Evolutionary conservation across 1,284 basidiomycete species (phyloP), one percentile per base, ranked within the genome.

Genomic region (Vanrija pseudolonga): DNA sequence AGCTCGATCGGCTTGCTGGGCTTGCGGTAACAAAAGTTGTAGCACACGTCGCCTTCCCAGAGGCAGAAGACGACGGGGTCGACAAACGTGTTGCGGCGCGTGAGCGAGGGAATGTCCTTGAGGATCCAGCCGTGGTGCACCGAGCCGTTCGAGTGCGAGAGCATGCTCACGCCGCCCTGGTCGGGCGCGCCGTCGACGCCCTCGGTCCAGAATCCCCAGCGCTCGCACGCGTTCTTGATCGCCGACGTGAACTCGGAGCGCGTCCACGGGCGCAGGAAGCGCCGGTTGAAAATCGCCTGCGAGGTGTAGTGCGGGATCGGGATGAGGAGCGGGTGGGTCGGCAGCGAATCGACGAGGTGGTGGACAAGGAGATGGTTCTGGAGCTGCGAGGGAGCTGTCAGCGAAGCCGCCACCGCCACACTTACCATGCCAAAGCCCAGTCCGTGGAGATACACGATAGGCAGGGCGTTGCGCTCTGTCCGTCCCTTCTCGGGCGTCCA

Each of bases 31-130:
- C 90, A 78, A 72, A 93, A 94, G 68, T 90, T 90, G 76, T 87
- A 88, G 73, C 90, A 92, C 17, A 93, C 84, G 72, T 92, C 89
- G 51, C 89, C 89, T 80, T 92, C 89, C 90, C 90, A 93, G 6
- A 88, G 84, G 72, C 88, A 90, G 75, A 95, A 93, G 0, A 74
- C 73, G 19, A 80, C 79, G 6, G 92, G 90, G 68, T 96, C 92
- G 28, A 92, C 85, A 67, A 95, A 92, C 65, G 88, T 90, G 14
- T 85, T 90, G 3, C 90, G 82, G 3, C 78, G 77, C 43, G 87
- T 77, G 63, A 94, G 79, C 40, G 82, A 76, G 1, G 90, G 86
- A 54, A 84, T 79, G 23, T 82, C 82, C 75, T 94, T 94, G 47
- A 95, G 78, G 68, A 94, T 67, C 75, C 75, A 77, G 11, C 64